These are phyloP conservation scores for Phialemonium atrogriseum DNA, from an alignment of 2,329 filamentous ascomycete species.

Conservation along the genomic window DNA sequence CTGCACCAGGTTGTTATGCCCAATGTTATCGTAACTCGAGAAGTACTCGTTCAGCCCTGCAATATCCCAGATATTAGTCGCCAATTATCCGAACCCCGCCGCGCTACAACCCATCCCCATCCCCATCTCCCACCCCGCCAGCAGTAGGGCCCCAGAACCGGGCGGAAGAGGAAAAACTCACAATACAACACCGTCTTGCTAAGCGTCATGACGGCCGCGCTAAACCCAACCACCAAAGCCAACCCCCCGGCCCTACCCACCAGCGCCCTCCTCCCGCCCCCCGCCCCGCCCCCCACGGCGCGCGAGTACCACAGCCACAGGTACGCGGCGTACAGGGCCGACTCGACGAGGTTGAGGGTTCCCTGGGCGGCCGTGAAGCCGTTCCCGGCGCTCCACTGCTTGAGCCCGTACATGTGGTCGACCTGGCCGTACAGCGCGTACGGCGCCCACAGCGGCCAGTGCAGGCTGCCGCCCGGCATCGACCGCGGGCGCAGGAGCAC, in stretches of 20 bases:
- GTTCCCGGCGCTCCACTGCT: slow-evolving; percentile 56
- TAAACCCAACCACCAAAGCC: slow-evolving; percentile 41
- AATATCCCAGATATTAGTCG: background rate
- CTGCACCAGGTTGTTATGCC: slow-evolving; percentile 39
- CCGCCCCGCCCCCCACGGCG: slow-evolving; percentile 11
- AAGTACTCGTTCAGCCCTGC: slow-evolving; percentile 49
- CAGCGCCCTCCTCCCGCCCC: slow-evolving; percentile 23
- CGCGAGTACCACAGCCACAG: slow-evolving; percentile 24
- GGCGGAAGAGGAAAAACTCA: slow-evolving; percentile 23
- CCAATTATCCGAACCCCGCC: background rate
- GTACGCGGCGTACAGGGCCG: slow-evolving; percentile 26
- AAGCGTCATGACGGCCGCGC: slow-evolving; percentile 49
- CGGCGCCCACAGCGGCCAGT: slow-evolving; percentile 65
- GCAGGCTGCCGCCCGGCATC: slow-evolving; percentile 68
- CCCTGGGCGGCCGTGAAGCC: slow-evolving; percentile 76
- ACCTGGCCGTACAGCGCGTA: slow-evolving; percentile 75
- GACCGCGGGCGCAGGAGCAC: slow-evolving; percentile 71
- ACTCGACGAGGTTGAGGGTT: slow-evolving; percentile 27
- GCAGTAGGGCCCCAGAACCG: background rate
- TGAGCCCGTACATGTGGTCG: slow-evolving; percentile 76
- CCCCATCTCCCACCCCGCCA: background rate
- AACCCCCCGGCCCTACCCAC: slow-evolving; percentile 33
- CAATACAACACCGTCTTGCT: slow-evolving; percentile 56
- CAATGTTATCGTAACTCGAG: slow-evolving; percentile 47
- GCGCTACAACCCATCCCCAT: background rate